A percentile compares a stretch with the other conserved stretches of the same genome.
Evolutionary conservation across 1,284 basidiomycete genomes (phyloP).

Genomic region (Puccinia polysora): DNA sequence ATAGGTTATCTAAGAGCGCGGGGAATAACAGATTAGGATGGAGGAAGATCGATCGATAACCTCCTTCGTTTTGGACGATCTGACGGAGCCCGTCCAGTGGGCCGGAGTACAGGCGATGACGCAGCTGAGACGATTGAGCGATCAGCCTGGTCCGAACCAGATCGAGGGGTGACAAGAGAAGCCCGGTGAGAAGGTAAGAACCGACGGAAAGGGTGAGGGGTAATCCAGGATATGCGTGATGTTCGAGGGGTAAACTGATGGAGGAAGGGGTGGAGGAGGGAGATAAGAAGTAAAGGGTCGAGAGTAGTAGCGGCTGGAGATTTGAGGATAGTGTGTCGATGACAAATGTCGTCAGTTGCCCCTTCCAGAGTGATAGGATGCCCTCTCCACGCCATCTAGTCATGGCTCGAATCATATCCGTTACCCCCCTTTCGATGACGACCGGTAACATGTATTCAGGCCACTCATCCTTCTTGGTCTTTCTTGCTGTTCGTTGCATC

Average conservation of each 20-base stretch:
- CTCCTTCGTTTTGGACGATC: conserved; percentile 79
- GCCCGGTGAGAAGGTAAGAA: conserved; percentile 64
- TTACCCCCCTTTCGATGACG: conserved; percentile 78
- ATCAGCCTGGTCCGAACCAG: conserved; percentile 77
- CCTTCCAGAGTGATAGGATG: conserved; percentile 84
- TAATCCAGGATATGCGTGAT: conserved; percentile 59
- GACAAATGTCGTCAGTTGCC: conserved; percentile 72
- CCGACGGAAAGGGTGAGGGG: conserved; percentile 73
- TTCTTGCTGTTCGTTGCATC: too few relatives aligned
- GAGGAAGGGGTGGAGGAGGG: conserved; percentile 60
- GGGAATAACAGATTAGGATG: conserved; percentile 85
- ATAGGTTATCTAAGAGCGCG: conserved; percentile 74
- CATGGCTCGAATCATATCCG: conserved; percentile 90
- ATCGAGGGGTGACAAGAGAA: conserved; percentile 67
- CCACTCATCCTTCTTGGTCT: conserved; percentile 57
- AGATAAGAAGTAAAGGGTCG: conserved; percentile 59
- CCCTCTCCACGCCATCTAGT: conserved; percentile 77
- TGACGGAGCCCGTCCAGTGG: conserved; percentile 69
- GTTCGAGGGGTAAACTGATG: conserved; percentile 60
- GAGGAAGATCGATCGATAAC: conserved; percentile 69
- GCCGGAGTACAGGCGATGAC: conserved; percentile 65
- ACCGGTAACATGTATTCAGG: conserved; percentile 81
- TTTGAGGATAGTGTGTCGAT: conserved; percentile 64
- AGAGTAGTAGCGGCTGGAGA: conserved; percentile 68
- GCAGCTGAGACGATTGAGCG: conserved; percentile 55